phyloP scores from a whole-genome alignment of 2,329 filamentous ascomycete species.

The Rugonectria rugulosa region DNA sequence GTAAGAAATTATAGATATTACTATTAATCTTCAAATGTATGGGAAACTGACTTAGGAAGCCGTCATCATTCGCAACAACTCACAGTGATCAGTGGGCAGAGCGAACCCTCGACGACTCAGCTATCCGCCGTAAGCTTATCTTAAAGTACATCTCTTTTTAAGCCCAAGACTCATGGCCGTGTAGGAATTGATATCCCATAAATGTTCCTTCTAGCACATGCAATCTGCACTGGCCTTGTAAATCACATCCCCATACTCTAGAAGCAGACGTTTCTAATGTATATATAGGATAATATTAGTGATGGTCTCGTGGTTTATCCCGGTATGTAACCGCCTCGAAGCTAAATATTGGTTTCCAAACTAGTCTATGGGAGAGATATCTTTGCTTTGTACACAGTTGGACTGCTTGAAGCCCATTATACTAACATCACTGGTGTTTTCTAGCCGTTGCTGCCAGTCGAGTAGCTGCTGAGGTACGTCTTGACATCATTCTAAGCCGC shows the following conservation, averaged over 20 bases:
- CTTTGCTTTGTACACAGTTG: neutral
- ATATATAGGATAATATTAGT: constrained; percentile 65
- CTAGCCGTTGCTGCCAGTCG: neutral
- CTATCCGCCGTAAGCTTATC: constrained; percentile 61
- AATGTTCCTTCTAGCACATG: constrained; percentile 72
- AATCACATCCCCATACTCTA: constrained; percentile 2
- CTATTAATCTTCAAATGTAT: neutral
- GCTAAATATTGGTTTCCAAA: neutral
- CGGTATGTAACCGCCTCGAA: neutral
- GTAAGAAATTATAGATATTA: neutral
- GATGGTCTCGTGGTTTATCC: constrained; percentile 76
- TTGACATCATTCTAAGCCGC: neutral
- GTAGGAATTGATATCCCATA: constrained; percentile 71
- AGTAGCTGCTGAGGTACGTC: neutral
- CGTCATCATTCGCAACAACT: constrained; percentile 43
- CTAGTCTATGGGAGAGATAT: neutral
- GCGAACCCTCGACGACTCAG: constrained; percentile 78
- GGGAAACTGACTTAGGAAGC: constrained; percentile 28
- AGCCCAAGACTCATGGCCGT: constrained; percentile 46
- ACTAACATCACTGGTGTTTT: neutral
- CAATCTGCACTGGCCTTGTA: constrained; percentile 66
- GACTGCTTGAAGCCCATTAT: neutral
- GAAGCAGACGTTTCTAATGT: constrained; percentile 6
- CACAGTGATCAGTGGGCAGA: constrained; percentile 59
- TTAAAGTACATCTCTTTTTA: constrained; percentile 36